These are phyloP conservation scores for Moricandia arvensis DNA, from an alignment of 345 rosid species.

Conservation along the genomic window DNA sequence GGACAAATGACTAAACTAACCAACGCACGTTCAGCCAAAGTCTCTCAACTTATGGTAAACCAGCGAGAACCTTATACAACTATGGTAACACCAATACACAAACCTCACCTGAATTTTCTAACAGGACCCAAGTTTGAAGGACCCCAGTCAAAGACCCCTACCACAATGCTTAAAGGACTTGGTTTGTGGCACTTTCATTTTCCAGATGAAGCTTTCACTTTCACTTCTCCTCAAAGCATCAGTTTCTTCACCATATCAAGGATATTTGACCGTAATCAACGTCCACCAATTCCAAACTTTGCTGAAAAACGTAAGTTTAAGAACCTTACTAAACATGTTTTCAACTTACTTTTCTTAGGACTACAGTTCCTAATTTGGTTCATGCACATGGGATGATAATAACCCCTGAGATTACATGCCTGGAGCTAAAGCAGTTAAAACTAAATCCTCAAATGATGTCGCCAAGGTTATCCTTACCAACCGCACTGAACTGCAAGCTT, in stretches of 20 bases:
- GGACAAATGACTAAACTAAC: not conserved
- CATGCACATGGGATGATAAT: not conserved
- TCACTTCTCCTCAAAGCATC: too few relatives aligned
- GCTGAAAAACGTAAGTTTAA: too few relatives aligned
- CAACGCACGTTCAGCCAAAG: not conserved
- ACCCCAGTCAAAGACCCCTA: too few relatives aligned
- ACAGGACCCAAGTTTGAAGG: too few relatives aligned
- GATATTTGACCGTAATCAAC: too few relatives aligned
- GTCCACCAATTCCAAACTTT: too few relatives aligned
- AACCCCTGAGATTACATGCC: not conserved
- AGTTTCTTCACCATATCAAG: too few relatives aligned
- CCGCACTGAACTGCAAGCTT: not conserved
- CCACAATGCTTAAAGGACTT: too few relatives aligned
- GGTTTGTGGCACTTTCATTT: too few relatives aligned
- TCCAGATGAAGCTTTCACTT: too few relatives aligned
- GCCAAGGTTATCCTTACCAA: not conserved
- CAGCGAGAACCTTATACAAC: not conserved
- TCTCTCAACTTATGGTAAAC: not conserved
- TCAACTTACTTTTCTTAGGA: not conserved
- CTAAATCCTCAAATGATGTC: not conserved
- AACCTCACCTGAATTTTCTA: not conserved
- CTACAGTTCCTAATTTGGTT: not conserved
- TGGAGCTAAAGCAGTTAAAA: not conserved
- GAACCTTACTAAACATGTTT: not conserved
- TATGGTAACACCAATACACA: not conserved